Percentiles rank a stretch among this genome's conserved stretches.
phyloP scores from a whole-genome alignment of 345 rosid genomes.

The Ceriops zippeliana region DNA sequence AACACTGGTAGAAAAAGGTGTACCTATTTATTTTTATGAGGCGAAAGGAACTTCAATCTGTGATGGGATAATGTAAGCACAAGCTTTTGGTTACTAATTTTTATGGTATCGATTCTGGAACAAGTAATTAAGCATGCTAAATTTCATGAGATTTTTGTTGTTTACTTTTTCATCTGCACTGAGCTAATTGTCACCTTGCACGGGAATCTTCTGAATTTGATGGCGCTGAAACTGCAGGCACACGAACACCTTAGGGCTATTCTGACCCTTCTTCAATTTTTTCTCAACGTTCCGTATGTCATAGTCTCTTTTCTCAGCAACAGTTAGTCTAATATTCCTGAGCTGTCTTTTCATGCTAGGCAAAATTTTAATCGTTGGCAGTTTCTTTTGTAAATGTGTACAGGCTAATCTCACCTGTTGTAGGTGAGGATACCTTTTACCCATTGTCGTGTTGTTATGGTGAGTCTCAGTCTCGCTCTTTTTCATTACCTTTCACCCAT shows the following conservation, averaged over 20 bases:
- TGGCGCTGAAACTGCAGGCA: conserved; percentile 57
- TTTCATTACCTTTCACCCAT: too few relatives aligned
- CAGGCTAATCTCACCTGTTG: too few relatives aligned
- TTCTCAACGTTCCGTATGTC: conserved; percentile 76
- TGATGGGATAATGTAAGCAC: conserved; percentile 97
- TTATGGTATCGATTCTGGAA: neutral
- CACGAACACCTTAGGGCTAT: conserved; percentile 95
- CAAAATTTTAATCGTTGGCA: neutral
- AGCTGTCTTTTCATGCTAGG: neutral
- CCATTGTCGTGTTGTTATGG: too few relatives aligned
- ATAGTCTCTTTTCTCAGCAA: neutral
- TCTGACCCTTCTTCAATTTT: conserved; percentile 54
- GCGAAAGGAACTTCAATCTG: conserved; percentile 53
- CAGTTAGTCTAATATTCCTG: neutral
- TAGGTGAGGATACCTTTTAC: too few relatives aligned
- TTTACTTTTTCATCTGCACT: neutral
- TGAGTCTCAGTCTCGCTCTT: too few relatives aligned
- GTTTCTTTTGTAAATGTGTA: too few relatives aligned
- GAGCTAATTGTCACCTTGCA: neutral
- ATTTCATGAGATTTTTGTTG: neutral
- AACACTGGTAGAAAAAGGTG: too few relatives aligned
- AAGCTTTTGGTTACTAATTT: conserved; percentile 8
- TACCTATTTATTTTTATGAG: too few relatives aligned
- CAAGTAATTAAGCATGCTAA: neutral
- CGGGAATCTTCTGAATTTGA: neutral